Base-by-base conservation (phyloP, 352 stramenopile genomes). In the Phytophthora crassamura region DNA sequence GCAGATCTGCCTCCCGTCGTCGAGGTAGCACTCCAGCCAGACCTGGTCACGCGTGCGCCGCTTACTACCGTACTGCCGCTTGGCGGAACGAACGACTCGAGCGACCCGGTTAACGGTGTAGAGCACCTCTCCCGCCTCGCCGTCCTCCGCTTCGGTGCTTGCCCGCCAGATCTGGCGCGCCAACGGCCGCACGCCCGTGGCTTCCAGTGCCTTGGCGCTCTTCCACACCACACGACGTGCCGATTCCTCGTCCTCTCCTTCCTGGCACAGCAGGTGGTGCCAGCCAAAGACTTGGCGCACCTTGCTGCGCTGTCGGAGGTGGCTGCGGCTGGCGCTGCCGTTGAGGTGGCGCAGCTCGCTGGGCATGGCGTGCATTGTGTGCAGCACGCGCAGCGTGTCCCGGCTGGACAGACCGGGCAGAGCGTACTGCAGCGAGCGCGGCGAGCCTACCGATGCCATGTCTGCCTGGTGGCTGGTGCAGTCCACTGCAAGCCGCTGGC, bases 21-120 rank as follows among this genome's bases (percentile, higher is more conserved):
- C 71, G 5, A 80, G 53, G n/a, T 71, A 74, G 28, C 76, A 78
- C 64, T 84, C 76, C 11, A 84, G 35, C 76, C 76, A 84, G 35
- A 84, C 43, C 55, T 78, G 73, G 25, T 67, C 50, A 22, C 58
- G 56, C 47, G 42, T 20, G 18, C 47, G 58, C 2, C 71, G 67
- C 25, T 53, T 63, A 15, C 60, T 55, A 9, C 60, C 36, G 9
- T 56, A 59, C 39, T 54, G 60, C 16, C 36, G 51, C 14, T 78
- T 72, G 5, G 64, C 58, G 4, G 62, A 72, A 14, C 62, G 65
- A 32, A 82, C 71, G 0, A 84, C 74, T 15, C 73, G 76, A 14
- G 68, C 57, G 16, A 49, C 59, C 10, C 38, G 35, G 49, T 71
- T 80, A 14, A 82, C 52, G 1, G 49, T 70, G 64, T 77, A 80